Evolutionary conservation across 2,329 filamentous ascomycete genomes (phyloP), one percentile per base, ranked within the genome.

Genomic region (Aureobasidium sp.): DNA sequence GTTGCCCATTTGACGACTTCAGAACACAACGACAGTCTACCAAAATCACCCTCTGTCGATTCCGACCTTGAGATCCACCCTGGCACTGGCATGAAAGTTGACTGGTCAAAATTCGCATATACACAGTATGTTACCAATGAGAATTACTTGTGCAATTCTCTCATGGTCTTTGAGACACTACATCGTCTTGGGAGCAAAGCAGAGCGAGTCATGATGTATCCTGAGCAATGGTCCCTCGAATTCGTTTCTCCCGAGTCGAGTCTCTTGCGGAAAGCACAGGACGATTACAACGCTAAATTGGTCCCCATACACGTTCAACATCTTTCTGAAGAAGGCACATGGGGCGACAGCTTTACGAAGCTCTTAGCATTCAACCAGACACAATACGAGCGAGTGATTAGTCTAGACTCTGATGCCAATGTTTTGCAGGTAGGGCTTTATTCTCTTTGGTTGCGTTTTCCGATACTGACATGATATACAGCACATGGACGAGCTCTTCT

Each of bases 401-500:
- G 81, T 56, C 73, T 86, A 49, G 83, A 90, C 70, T 87, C 85
- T 9, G 87, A 90, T 68, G 78, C 83, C 25, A 82, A 82, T 1
- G 74, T 90, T 3, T 78, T 88, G 12, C 77, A 85, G 63, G 61
- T 62, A 47, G 1, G 12, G 4, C 14, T 1, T 22, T 36, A 2
- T 9, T 37, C 8, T 25, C 17, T n/a, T 37, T 11, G 12, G 12
- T 27, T 17, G 80, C 53, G 72, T 85, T 53, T 70, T 86, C 85
- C 9, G 87, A 90, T 68, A 78, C 41, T 42, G 8, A 42, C n/a
- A 82, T 1, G 74, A 90, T 2, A 78, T 87, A 17, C 78, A 86
- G 63, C 74, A 78, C 25, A 82, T 90, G 78, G 88, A 91, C 67
- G 87, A 90, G 61, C 78, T 90, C 0, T 91, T 91, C 73, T 80